Percentiles rank a stretch among this genome's conserved stretches.
phyloP scores from a whole-genome alignment of 345 rosid genomes.

The Citrus glauca region DNA sequence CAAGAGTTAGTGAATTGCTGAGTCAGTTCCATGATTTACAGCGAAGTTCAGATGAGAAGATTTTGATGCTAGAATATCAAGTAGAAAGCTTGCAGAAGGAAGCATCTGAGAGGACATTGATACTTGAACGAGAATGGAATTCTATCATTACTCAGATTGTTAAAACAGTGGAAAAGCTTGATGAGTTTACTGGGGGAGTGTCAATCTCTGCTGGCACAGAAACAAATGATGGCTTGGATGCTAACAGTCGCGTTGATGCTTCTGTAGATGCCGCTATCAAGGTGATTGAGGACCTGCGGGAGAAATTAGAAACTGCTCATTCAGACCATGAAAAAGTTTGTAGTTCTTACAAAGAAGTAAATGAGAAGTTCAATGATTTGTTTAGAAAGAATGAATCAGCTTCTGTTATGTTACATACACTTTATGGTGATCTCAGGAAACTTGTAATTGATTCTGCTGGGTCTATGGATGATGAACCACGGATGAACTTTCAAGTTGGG shows the following conservation, averaged over 20 bases:
- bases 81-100: slow-evolving; percentile 53
- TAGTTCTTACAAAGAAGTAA: slow-evolving; percentile 42
- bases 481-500: slow-evolving; percentile 24
- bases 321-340: slow-evolving; percentile 40
- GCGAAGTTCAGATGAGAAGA: slow-evolving; percentile 38
- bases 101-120: slow-evolving; percentile 43
- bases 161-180: slow-evolving; percentile 62
- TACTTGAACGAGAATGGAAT: slow-evolving; percentile 51
- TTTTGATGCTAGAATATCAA: slow-evolving; percentile 38
- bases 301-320: slow-evolving; percentile 47
- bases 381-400: slow-evolving; percentile 40
- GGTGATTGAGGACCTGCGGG: slow-evolving; percentile 50
- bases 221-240: slow-evolving; percentile 35
- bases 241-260: slow-evolving; percentile 31
- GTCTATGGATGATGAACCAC: slow-evolving; percentile 31
- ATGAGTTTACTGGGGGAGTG: slow-evolving; percentile 32
- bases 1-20: slow-evolving; percentile 48
- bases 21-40: slow-evolving; percentile 51
- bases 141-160: slow-evolving; percentile 36
- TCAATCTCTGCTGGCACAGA: slow-evolving; percentile 17
- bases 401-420: slow-evolving; percentile 26
- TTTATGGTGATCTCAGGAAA: slow-evolving; percentile 49
- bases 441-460: slow-evolving; percentile 40
- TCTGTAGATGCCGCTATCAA: slow-evolving; percentile 55
- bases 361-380: slow-evolving; percentile 45